Evolutionary conservation across 805 yeast genomes (phyloP), one percentile per base, ranked within the genome.

Genomic region (Gaillardinia entomophila): DNA sequence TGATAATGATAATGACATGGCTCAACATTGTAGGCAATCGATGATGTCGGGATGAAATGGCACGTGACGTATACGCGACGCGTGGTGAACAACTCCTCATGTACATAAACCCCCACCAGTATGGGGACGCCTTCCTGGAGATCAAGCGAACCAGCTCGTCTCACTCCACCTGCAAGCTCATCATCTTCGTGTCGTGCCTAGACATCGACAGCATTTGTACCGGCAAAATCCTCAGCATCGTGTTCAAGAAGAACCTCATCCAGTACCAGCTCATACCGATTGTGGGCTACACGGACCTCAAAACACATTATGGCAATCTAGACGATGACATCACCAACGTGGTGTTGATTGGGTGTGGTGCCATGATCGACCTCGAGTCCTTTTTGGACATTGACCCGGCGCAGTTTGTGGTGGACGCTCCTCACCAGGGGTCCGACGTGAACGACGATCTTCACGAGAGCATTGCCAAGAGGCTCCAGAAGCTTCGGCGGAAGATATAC

Each of bases 171-270:
- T 92, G 97, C 54, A 83, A 84, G 48, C 60, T 89, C 36, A 87
- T 85, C 16, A 66, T 92, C 7, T 87, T 90, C 53, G 96, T 87
- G 15, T 83, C 97, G 3, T 86, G 96, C 57, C 65, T 90, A 42
- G 85, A 82, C 55, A 80, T 92, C 18, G 99, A 92, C 60, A 87
- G 97, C 26, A 64, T 92, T 12, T 90, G 97, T 62, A 85, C 95
- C 0, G 78, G 95, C 19, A 81, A 78, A 51, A 82, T 88, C 49
- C 62, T 92, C 16, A 69, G 88, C 13, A 56, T 69, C 25, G 62
- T 86, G 29, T 67, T 92, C 41, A 82, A 86, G 57, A 79, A 82
- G 42, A 90, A 86, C 45, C 68, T 90, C 47, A 77, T 92, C 12
- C 94, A 88, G 41, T 85, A 80, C 53, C 96, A 90, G 55, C 66